Base-by-base conservation (phyloP, 2,329 filamentous ascomycete genomes). In the Cordyceps cicadae region DNA sequence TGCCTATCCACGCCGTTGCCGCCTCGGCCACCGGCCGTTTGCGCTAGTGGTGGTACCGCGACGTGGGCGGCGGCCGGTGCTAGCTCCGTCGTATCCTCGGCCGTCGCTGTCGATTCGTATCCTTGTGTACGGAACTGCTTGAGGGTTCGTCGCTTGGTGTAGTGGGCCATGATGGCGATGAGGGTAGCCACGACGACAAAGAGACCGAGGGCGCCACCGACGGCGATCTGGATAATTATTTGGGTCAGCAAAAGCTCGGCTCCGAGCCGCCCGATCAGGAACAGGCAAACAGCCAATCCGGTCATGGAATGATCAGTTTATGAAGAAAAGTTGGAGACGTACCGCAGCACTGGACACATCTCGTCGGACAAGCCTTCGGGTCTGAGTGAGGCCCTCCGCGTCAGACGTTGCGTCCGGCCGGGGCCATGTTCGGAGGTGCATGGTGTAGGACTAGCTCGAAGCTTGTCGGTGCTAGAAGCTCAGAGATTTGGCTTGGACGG, bases 1-100 rank as follows among this genome's bases (percentile, higher is more conserved):
- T 93, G 88, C 37, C 93, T 84, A 70, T 93, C 89, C 14, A 96
- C 84, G 1, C 71, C 74, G 62, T 11, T 17, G 29, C 29, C 29
- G 29, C 3, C 7, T 3, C 29, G 29, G 50, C 57, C 41, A 19
- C 19, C 32, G 50, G 58, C 41, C 7, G 58, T 54, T 19, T 60
- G 58, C 5, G 50, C 57, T 3, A 19, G 57, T 11, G n/a, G 50
- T 11, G 58, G 50, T 15, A 34, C 41, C 7, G 45, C 19, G 4
- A 60, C 29, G 14, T n/a, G 37, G 29, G 41, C 17, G 3, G 48
- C n/a, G 49, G 48, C 12, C 29, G 58, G 17, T 17, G 52, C 49
- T 7, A 60, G 50, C 51, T 60, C 58, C 21, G 50, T 60, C 21
- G 58, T 54, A 34, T 45, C 34, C 9, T 37, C 49, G 3, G 56